A percentile compares a stretch with the other conserved stretches of the same genome.
Conservation (phyloP, 345 rosid genomes). For the Citrus sp. region DNA sequence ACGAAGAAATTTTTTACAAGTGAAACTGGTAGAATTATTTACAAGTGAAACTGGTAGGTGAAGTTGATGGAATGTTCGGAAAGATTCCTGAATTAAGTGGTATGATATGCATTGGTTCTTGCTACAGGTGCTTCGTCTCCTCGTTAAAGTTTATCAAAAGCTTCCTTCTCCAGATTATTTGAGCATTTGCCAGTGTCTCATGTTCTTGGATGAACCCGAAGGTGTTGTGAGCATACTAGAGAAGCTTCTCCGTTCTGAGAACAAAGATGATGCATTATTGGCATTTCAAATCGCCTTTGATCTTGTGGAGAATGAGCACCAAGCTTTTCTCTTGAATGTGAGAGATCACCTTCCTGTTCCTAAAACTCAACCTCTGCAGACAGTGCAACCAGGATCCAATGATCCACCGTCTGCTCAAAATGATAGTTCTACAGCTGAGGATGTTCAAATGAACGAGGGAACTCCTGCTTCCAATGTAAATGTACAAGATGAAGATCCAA, state of each 20-base stretch:
- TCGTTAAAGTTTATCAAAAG: constrained; percentile 82
- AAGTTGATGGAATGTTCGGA: neutral
- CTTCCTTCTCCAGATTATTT: constrained; percentile 92
- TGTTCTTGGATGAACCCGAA: constrained; percentile 95
- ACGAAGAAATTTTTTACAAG: neutral
- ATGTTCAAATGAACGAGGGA: constrained; percentile 85
- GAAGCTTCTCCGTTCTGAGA: constrained; percentile 83
- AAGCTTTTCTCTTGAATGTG: constrained; percentile 93
- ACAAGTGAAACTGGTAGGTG: neutral
- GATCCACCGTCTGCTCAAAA: constrained; percentile 45
- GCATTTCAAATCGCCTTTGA: constrained; percentile 96
- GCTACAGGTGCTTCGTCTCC: constrained; percentile 81
- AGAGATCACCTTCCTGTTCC: constrained; percentile 77
- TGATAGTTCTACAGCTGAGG: constrained; percentile 54
- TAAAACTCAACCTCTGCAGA: constrained; percentile 51
- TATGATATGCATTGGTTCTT: constrained; percentile 16
- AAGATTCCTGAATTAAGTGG: neutral
- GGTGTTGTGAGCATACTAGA: constrained; percentile 82
- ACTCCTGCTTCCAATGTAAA: constrained; percentile 38
- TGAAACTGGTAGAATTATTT: neutral
- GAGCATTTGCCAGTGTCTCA: constrained; percentile 96
- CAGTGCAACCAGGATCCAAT: constrained; percentile 44
- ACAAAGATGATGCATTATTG: constrained; percentile 80
- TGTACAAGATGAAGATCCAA: constrained; percentile 54
- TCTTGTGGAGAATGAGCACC: constrained; percentile 97